A percentile compares a stretch with the other conserved stretches of the same genome.
Conservation (phyloP, 2,329 filamentous ascomycete genomes). For the Penicillium sp. region DNA sequence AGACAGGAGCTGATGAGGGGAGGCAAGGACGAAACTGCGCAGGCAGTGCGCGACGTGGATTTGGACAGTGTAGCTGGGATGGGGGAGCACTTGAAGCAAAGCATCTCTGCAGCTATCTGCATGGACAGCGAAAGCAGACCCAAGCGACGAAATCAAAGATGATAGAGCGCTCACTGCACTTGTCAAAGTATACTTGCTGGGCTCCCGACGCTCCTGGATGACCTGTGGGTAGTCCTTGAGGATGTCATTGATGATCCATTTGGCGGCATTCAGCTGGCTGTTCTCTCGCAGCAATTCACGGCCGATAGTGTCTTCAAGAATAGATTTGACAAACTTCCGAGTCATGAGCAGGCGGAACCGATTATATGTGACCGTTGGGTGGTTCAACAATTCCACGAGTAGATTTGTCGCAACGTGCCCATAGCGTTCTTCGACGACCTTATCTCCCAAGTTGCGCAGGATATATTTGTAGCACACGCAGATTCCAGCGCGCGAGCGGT, state of each 20-base stretch:
- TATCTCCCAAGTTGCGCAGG: slow-evolving; percentile 72
- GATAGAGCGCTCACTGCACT: slow-evolving; percentile 73
- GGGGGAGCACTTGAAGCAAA: slow-evolving; percentile 82
- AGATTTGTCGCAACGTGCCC: slow-evolving; percentile 74
- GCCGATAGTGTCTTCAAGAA: slow-evolving; percentile 80
- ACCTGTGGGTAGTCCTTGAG: slow-evolving; percentile 93
- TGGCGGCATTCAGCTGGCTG: slow-evolving; percentile 77
- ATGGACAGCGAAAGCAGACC: slow-evolving; percentile 73
- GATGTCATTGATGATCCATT: slow-evolving; percentile 75
- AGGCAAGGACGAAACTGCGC: slow-evolving; percentile 81
- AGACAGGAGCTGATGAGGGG: slow-evolving; percentile 83
- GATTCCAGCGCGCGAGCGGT: slow-evolving; percentile 74
- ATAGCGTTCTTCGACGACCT: slow-evolving; percentile 78
- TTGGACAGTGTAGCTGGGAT: slow-evolving; percentile 94
- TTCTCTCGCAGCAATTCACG: slow-evolving; percentile 80
- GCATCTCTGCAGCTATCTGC: slow-evolving; percentile 82
- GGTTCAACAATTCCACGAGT: slow-evolving; percentile 72
- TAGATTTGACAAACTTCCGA: slow-evolving; percentile 74
- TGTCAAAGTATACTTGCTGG: slow-evolving; percentile 78
- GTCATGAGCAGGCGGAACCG: slow-evolving; percentile 82
- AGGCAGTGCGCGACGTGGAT: slow-evolving; percentile 82
- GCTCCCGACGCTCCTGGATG: slow-evolving; percentile 79
- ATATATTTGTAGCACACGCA: slow-evolving; percentile 83
- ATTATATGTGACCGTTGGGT: slow-evolving; percentile 71
- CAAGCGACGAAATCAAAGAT: slow-evolving; percentile 71